A percentile compares a stretch with the other conserved stretches of the same genome.
Conservation (phyloP, 78 protist species). For the Cavenderia fasciculata region DNA sequence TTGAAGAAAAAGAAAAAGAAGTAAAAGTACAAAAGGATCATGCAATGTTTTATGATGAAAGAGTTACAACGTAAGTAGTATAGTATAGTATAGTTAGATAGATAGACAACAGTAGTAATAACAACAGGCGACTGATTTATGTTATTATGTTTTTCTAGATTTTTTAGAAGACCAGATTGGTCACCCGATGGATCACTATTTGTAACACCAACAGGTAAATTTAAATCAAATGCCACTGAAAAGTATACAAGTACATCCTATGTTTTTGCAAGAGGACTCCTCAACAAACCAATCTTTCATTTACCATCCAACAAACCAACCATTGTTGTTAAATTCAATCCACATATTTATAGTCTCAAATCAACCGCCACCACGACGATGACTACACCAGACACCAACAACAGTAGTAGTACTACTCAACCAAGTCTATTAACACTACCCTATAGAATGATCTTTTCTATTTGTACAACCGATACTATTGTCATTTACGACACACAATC, state of each 20-base stretch:
- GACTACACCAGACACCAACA: not conserved
- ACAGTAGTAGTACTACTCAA: not conserved
- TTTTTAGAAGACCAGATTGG: conserved; percentile 75
- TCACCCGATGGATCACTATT: conserved; percentile 74
- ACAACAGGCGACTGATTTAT: too few species aligned
- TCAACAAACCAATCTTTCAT: conserved; percentile 36
- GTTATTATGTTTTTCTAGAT: too few species aligned
- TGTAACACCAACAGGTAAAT: conserved; percentile 72
- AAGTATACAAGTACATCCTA: conserved; percentile 43
- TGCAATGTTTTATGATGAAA: conserved; percentile 72
- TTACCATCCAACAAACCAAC: conserved; percentile 60
- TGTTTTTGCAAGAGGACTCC: conserved; percentile 56
- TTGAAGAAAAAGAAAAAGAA: conserved; percentile 9
- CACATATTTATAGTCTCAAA: conserved; percentile 13
- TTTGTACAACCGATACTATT: conserved; percentile 30
- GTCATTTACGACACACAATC: conserved; percentile 48
- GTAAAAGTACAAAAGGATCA: not conserved
- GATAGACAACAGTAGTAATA: too few species aligned
- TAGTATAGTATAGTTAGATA: too few species aligned
- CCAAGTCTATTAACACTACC: not conserved
- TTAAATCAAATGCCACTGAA: conserved; percentile 10
- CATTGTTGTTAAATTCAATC: conserved; percentile 48
- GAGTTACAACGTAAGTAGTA: conserved; percentile 33
- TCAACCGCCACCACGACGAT: not conserved
- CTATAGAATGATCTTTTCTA: conserved; percentile 67